These are phyloP conservation scores for Nissolia schottii DNA, from an alignment of 306 rosid genomes.

Conservation along the genomic window DNA sequence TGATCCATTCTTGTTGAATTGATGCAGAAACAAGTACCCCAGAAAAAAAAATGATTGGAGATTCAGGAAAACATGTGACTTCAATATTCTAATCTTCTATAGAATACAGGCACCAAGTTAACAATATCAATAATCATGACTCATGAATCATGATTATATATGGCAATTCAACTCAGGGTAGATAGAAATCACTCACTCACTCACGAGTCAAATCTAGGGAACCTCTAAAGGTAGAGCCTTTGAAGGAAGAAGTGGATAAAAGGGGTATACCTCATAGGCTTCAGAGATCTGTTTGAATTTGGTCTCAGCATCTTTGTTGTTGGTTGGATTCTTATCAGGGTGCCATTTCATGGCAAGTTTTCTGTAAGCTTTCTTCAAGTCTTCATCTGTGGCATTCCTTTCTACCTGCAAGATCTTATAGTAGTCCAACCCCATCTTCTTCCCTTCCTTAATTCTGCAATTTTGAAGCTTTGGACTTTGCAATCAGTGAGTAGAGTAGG, in stretches of 20 bases:
- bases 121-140: not conserved
- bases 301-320: slow-evolving; percentile 74
- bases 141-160: not conserved
- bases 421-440: slow-evolving; percentile 45
- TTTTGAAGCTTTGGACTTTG: not conserved
- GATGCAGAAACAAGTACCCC: not conserved
- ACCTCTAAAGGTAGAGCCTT: not conserved
- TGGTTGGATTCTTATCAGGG: slow-evolving; percentile 80
- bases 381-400: slow-evolving; percentile 65
- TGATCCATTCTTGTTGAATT: too few relatives aligned
- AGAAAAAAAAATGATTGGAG: not conserved
- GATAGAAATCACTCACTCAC: too few relatives aligned
- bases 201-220: not conserved
- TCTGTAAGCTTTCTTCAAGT: slow-evolving; percentile 72
- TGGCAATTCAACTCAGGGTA: not conserved
- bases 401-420: slow-evolving; percentile 76
- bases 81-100: too few relatives aligned
- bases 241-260: not conserved
- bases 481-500: not conserved
- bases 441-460: not conserved
- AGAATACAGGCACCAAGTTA: not conserved
- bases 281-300: slow-evolving; percentile 84
- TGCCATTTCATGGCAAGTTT: slow-evolving; percentile 97
- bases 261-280: slow-evolving; percentile 63
- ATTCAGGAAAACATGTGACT: not conserved